phyloP scores from a whole-genome alignment of 1,284 basidiomycete species.

The Trichosporon sp. region DNA sequence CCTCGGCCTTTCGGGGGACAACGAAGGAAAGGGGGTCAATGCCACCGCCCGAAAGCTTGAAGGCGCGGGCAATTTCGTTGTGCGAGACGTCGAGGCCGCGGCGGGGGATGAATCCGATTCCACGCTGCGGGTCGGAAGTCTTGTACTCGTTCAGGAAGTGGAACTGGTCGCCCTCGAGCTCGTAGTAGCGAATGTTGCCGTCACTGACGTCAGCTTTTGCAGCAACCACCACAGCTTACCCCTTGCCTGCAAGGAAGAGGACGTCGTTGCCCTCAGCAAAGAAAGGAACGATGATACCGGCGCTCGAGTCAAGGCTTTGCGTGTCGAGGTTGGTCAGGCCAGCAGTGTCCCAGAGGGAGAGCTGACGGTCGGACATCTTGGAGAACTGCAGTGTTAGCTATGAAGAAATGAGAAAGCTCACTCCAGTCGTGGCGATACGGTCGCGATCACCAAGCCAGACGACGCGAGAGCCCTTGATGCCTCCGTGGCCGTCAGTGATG shows the following conservation, averaged over 20 bases:
- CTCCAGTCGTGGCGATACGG: slow-evolving; percentile 84
- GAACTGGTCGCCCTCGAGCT: slow-evolving; percentile 85
- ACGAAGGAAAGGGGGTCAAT: slow-evolving; percentile 92
- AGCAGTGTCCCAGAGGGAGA: slow-evolving; percentile 81
- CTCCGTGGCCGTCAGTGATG: slow-evolving; percentile 81
- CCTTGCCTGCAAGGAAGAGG: slow-evolving; percentile 78
- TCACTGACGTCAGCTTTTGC: slow-evolving; percentile 62
- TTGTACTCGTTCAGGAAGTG: slow-evolving; percentile 83
- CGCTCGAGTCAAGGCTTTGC: slow-evolving; percentile 77
- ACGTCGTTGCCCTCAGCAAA: slow-evolving; percentile 90
- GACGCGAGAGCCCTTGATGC: slow-evolving; percentile 89
- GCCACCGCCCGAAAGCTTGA: slow-evolving; percentile 76
- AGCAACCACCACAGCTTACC: slow-evolving; percentile 40
- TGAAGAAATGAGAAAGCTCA: slow-evolving; percentile 28
- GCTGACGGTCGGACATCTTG: slow-evolving; percentile 90
- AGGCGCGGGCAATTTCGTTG: slow-evolving; percentile 93
- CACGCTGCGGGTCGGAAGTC: slow-evolving; percentile 80
- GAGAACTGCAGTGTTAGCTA: slow-evolving; percentile 63
- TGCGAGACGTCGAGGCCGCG: slow-evolving; percentile 83
- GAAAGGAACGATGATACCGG: slow-evolving; percentile 96
- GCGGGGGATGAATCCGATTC: slow-evolving; percentile 93
- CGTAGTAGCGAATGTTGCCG: slow-evolving; percentile 93
- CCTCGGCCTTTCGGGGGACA: slow-evolving; percentile 74
- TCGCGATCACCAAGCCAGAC: slow-evolving; percentile 89
- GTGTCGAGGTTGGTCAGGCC: slow-evolving; percentile 74